Evolutionary conservation across 2,329 filamentous ascomycete species (phyloP).

Genomic region (Macroventuria anomochaeta): DNA sequence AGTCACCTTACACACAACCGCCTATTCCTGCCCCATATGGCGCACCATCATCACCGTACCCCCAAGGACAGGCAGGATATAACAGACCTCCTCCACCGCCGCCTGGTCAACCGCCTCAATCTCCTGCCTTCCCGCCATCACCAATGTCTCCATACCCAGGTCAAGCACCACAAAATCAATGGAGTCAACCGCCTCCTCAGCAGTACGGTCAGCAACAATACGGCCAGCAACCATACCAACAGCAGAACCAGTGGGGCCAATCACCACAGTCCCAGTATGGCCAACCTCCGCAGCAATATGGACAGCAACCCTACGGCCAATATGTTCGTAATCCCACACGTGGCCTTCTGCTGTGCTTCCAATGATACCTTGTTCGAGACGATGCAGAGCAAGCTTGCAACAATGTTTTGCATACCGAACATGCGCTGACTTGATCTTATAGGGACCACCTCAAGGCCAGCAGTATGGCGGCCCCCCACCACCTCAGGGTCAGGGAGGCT

Average conservation of each 20-base stretch:
- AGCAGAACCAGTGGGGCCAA: conserved; percentile 27
- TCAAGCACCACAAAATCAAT: conserved; percentile 29
- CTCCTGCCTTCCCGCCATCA: conserved; percentile 36
- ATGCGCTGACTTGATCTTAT: conserved; percentile 21
- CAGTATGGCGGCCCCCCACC: conserved; percentile 39
- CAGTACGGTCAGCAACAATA: conserved; percentile 38
- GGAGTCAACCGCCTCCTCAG: conserved; percentile 42
- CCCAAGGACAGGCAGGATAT: conserved; percentile 44
- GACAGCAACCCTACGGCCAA: conserved; percentile 44
- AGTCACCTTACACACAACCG: conserved; percentile 53
- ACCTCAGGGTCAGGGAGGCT: conserved; percentile 35
- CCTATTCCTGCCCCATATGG: conserved; percentile 47
- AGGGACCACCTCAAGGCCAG: conserved; percentile 45
- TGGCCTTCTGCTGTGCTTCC: background rate
- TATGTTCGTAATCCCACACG: conserved; percentile 20
- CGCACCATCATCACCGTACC: conserved; percentile 45
- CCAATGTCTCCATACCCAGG: conserved; percentile 29
- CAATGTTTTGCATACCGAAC: background rate
- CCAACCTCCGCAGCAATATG: conserved; percentile 33
- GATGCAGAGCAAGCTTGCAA: conserved; percentile 27
- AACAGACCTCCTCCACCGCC: conserved; percentile 45
- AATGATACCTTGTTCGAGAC: background rate
- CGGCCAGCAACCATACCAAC: conserved; percentile 32
- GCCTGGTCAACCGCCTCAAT: conserved; percentile 32
- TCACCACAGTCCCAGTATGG: conserved; percentile 40